These are phyloP conservation scores for Eruca vesicaria DNA, from an alignment of 441 rosid species.

Conservation along the genomic window DNA sequence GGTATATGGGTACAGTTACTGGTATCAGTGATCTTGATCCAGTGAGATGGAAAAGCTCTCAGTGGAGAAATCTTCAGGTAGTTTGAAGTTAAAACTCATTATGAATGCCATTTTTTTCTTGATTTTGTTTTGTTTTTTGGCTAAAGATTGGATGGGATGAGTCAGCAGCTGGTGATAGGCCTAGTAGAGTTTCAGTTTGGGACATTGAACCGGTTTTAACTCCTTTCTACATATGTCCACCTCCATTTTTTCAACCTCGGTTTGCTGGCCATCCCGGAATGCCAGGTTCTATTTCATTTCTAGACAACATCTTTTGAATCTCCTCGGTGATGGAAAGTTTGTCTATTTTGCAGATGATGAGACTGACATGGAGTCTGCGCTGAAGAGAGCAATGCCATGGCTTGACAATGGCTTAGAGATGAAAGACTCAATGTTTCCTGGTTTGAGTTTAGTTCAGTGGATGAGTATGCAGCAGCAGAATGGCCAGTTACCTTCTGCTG, in stretches of 20 bases:
- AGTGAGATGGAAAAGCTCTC: constrained; percentile 88
- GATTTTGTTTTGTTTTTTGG: background rate
- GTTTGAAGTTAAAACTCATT: constrained; percentile 5
- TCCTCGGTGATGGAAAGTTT: background rate
- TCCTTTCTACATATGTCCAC: constrained; percentile 91
- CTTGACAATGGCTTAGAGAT: constrained; percentile 79
- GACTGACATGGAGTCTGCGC: constrained; percentile 78
- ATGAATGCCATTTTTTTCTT: background rate
- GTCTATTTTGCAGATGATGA: constrained; percentile 78
- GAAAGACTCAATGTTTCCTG: constrained; percentile 87
- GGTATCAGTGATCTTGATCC: constrained; percentile 85
- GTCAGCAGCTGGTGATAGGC: constrained; percentile 85
- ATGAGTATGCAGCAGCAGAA: constrained; percentile 98
- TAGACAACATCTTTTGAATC: constrained; percentile 1
- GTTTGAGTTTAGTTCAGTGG: constrained; percentile 96
- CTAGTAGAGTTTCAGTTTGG: constrained; percentile 87
- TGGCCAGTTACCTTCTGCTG: constrained; percentile 58
- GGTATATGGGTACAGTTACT: constrained; percentile 97
- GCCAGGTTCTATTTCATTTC: constrained; percentile 38
- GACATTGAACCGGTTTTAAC: constrained; percentile 93
- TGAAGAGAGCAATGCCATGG: constrained; percentile 97
- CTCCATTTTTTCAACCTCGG: constrained; percentile 86
- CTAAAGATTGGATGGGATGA: constrained; percentile 98
- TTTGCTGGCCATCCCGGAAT: constrained; percentile 81
- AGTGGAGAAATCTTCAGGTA: constrained; percentile 99